These are phyloP conservation scores for Erysiphe neolycopersici DNA, from an alignment of 2,329 filamentous ascomycete genomes.

Conservation along the genomic window DNA sequence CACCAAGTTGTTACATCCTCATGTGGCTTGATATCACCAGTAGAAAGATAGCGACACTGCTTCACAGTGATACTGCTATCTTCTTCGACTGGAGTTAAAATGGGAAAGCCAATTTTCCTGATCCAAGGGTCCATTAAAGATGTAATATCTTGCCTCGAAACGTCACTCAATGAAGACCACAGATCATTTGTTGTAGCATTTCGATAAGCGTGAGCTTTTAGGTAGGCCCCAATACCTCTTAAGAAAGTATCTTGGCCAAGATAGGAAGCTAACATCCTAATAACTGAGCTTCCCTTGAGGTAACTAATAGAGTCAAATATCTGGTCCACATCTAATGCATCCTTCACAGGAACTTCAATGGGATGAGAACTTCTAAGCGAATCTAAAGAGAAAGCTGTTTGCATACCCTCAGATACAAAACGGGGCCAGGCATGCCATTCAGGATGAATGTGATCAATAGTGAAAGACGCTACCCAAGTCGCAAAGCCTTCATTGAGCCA, in stretches of 20 bases:
- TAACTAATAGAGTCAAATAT: slow-evolving; percentile 97
- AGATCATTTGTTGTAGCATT: slow-evolving; percentile 80
- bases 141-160: slow-evolving; percentile 66
- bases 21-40: slow-evolving; percentile 70
- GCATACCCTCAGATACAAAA: slow-evolving; percentile 86
- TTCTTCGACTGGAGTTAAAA: slow-evolving; percentile 65
- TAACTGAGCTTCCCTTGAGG: slow-evolving; percentile 82
- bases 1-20: slow-evolving; percentile 90
- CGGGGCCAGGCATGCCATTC: slow-evolving; percentile 97
- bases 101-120: slow-evolving; percentile 78
- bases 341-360: slow-evolving; percentile 82
- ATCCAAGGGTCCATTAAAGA: slow-evolving; percentile 89
- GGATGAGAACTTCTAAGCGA: slow-evolving; percentile 77
- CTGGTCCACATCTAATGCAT: slow-evolving; percentile 88
- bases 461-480: slow-evolving; percentile 61
- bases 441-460: slow-evolving; percentile 57
- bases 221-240: slow-evolving; percentile 67
- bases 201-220: slow-evolving; percentile 67
- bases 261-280: slow-evolving; percentile 85
- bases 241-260: slow-evolving; percentile 74
- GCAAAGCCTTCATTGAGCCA: slow-evolving; percentile 92
- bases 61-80: slow-evolving; percentile 55
- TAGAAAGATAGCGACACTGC: slow-evolving; percentile 74
- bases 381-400: slow-evolving; percentile 74
- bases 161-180: slow-evolving; percentile 68